phyloP scores from a whole-genome alignment of 169 alveolate species.

The Plasmodium yoelii region DNA sequence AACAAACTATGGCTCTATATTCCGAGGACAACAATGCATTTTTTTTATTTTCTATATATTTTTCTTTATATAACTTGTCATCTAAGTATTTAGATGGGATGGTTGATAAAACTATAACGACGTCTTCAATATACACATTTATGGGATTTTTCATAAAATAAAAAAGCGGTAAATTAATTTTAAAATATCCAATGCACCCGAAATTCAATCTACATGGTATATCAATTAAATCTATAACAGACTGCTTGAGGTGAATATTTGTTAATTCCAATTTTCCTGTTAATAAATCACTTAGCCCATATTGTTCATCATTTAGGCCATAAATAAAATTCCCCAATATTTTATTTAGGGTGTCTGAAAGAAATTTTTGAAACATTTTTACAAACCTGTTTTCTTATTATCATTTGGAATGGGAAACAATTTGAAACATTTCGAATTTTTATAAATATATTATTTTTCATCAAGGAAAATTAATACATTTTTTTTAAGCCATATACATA shows the following conservation, averaged over 20 bases:
- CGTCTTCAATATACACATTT: slow-evolving; percentile 76
- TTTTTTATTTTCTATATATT: slow-evolving; percentile 71
- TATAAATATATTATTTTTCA: neutral
- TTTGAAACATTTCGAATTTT: neutral
- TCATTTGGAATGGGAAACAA: neutral
- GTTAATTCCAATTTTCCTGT: slow-evolving; percentile 74
- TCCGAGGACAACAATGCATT: slow-evolving; percentile 67
- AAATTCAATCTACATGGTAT: slow-evolving; percentile 75
- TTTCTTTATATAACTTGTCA: slow-evolving; percentile 73
- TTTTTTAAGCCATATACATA: slow-evolving; percentile 6
- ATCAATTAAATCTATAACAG: slow-evolving; percentile 58
- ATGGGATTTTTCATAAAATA: slow-evolving; percentile 75
- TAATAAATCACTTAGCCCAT: slow-evolving; percentile 53
- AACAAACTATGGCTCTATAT: slow-evolving; percentile 70
- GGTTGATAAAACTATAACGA: slow-evolving; percentile 59
- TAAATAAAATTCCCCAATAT: slow-evolving; percentile 73
- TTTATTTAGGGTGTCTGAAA: slow-evolving; percentile 53
- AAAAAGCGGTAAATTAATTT: slow-evolving; percentile 74
- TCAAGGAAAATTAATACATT: neutral
- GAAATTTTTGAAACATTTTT: slow-evolving; percentile 71
- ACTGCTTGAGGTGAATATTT: slow-evolving; percentile 68
- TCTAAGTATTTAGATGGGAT: slow-evolving; percentile 74
- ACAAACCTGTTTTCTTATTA: neutral
- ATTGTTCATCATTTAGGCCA: slow-evolving; percentile 66
- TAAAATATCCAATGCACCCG: slow-evolving; percentile 75